Evolutionary conservation across 75 land plant species (phyloP).

Genomic region (Sequoia sempervirens): DNA sequence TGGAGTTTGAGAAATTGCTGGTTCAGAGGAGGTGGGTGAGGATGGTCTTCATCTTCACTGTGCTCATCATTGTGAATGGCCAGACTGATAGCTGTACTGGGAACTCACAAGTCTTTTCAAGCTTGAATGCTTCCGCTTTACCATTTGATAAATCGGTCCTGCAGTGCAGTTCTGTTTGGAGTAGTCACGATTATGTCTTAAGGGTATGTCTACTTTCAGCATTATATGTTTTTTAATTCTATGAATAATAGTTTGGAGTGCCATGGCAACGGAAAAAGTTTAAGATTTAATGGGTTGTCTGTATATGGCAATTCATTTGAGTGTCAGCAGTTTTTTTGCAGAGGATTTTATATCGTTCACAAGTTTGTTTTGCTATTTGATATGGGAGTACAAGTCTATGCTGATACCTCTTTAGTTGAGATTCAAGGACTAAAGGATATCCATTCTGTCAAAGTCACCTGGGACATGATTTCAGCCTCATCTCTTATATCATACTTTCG

Average conservation of each 20-base stretch:
- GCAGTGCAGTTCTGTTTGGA: conserved; percentile 21
- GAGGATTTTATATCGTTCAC: too few species aligned
- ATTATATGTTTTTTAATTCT: neutral
- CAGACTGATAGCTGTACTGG: conserved; percentile 1
- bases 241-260: neutral
- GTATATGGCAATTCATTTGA: neutral
- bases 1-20: neutral
- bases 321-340: too few species aligned
- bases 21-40: neutral
- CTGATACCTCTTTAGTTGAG: too few species aligned
- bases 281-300: neutral
- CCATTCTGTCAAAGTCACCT: too few species aligned
- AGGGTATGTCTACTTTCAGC: conserved; percentile 17
- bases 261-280: neutral
- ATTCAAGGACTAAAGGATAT: too few species aligned
- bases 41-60: neutral
- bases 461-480: too few species aligned
- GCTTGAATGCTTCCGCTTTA: neutral
- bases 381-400: too few species aligned
- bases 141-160: conserved; percentile 21
- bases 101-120: neutral
- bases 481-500: too few species aligned
- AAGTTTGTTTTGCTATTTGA: too few species aligned
- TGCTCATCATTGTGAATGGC: neutral
- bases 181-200: conserved; percentile 12